Percentiles rank a stretch among this genome's conserved stretches.
Conservation (phyloP, 768 basidiomycete species). For the Kwoniella newhampshirensis region DNA sequence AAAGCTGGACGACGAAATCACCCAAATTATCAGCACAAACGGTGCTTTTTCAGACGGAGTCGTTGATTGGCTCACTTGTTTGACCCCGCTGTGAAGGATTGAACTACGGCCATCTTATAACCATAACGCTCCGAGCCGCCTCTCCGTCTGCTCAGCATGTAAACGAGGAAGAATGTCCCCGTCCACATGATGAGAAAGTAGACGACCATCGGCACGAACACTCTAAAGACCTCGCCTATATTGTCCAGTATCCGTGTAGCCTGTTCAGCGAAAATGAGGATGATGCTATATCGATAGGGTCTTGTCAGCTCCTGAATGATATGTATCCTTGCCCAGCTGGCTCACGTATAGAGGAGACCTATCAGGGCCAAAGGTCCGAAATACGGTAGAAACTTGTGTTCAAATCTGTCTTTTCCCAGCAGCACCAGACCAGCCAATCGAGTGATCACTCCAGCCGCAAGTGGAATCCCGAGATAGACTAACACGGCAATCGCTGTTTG, state of each 20-base stretch:
- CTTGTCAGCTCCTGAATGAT: no score
- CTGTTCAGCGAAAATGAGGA: conserved; percentile 52
- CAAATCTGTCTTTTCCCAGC: conserved; percentile 58
- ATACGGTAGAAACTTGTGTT: conserved; percentile 63
- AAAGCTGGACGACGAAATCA: conserved; percentile 48
- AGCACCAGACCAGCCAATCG: conserved; percentile 60
- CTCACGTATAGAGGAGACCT: conserved; percentile 71
- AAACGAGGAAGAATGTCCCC: conserved; percentile 62
- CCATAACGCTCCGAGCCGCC: conserved; percentile 50
- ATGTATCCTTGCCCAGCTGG: no score
- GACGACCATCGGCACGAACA: conserved; percentile 71
- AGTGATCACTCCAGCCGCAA: conserved; percentile 70
- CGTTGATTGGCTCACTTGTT: conserved; percentile 63
- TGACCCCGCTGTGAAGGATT: conserved; percentile 74
- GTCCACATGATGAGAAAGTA: conserved; percentile 80
- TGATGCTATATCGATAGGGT: no score
- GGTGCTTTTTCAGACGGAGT: no score
- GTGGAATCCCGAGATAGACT: conserved; percentile 75
- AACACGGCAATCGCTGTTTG: conserved; percentile 46
- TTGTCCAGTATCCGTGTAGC: conserved; percentile 70
- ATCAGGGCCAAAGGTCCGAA: conserved; percentile 71
- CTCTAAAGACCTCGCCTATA: conserved; percentile 73
- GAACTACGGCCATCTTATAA: conserved; percentile 73
- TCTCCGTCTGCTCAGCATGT: conserved; percentile 56
- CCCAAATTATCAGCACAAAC: conserved; percentile 14